Base-by-base conservation (phyloP, 768 basidiomycete genomes). In the Boletus barrowsii region DNA sequence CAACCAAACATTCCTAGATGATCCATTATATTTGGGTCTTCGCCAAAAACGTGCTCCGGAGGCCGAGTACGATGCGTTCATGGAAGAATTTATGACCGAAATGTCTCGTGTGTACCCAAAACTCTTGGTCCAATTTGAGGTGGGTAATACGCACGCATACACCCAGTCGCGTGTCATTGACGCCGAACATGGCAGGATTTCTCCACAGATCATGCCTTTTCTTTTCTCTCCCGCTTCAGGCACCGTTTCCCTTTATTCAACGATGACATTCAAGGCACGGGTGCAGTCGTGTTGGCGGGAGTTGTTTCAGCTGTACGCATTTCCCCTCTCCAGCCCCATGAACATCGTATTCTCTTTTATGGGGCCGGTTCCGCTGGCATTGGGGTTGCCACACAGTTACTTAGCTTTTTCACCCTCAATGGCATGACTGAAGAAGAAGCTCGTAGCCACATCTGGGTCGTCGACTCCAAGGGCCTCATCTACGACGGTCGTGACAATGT, bases 281-380 rank as follows among this genome's bases (percentile, higher is more conserved):
- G 93, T 18, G 90, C 91, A 30, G 93, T 96, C 61, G 88, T 96
- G 37, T 83, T 98, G 48, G 87, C 86, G 49, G 95, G 95, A 5
- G 87, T 96, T 74, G 68, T 94, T 63, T 93, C 92, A 62, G 95
- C 94, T 37, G 90, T 91, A 22, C 84, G 83, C 57, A 76, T 93
- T 36, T 80, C 89, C 1, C 83, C 84, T 18, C 72, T 73, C 9
- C 79, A 88, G 9, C 74, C 93, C 39, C 74, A 76, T 33, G 81
- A 85, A 30, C 94, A 96, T 65, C 83, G 85, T 37, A 91, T 97
- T 63, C 82, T 96, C 41, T 96, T 98, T 79, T 86, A 92, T 51
- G 95, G 95, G 17, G 92, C 94, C 5, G 95, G 95, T 6, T 89
- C 87, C 24, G 90, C 92, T 3, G 94, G 93, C 57, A 89, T 97